Conservation (phyloP, 257 asterid species). For the Craterostigma plantagineum region DNA sequence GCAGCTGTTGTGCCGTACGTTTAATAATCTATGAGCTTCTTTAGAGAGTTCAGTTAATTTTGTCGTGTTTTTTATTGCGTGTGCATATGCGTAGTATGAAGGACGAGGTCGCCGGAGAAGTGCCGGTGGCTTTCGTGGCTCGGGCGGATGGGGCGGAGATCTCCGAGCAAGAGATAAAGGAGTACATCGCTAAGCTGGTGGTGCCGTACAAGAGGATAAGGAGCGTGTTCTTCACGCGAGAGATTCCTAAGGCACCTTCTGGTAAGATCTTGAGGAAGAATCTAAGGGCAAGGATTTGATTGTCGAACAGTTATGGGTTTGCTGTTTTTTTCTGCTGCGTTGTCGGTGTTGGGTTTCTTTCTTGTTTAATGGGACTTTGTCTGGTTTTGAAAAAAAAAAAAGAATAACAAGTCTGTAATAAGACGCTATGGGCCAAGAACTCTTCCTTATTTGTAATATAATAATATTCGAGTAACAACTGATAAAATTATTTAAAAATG, state of each 20-base stretch:
- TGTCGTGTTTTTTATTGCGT: neutral
- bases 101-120: slow-evolving; percentile 55
- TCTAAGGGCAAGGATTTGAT: slow-evolving; percentile 16
- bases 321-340: too few species aligned
- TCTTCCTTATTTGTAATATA: too few species aligned
- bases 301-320: too few species aligned
- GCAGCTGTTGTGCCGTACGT: slow-evolving; percentile 56
- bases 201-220: slow-evolving; percentile 37
- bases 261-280: slow-evolving; percentile 43
- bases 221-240: slow-evolving; percentile 25
- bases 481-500: too few species aligned
- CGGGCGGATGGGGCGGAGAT: slow-evolving; percentile 21
- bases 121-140: slow-evolving; percentile 61
- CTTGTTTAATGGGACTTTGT: too few species aligned
- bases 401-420: too few species aligned
- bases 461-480: too few species aligned
- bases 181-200: slow-evolving; percentile 44
- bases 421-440: too few species aligned
- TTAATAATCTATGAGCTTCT: neutral
- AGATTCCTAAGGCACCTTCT: slow-evolving; percentile 42
- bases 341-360: too few species aligned
- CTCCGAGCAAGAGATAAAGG: slow-evolving; percentile 35
- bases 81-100: slow-evolving; percentile 36
- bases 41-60: neutral
- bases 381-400: too few species aligned